A percentile compares a stretch with the other conserved stretches of the same genome.
Evolutionary conservation across 2,329 filamentous ascomycete species (phyloP).

Genomic region (Diplocarpon rosae): DNA sequence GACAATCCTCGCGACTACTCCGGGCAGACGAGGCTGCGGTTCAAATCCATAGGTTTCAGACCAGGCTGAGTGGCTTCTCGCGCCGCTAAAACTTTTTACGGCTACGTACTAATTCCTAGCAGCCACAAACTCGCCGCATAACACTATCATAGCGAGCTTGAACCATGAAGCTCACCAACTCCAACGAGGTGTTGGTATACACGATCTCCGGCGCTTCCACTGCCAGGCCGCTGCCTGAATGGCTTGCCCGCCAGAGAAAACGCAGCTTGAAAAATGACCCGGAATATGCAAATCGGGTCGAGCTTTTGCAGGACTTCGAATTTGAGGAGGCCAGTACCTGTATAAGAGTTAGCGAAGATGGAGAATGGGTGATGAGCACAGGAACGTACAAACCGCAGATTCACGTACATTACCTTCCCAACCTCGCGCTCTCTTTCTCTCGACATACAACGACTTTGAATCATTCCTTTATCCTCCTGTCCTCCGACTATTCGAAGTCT

Average conservation of each 20-base stretch:
- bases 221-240: conserved; percentile 81
- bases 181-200: conserved; percentile 79
- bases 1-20: background rate
- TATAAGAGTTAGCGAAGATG: conserved; percentile 84
- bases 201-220: conserved; percentile 88
- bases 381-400: conserved; percentile 73
- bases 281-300: conserved; percentile 87
- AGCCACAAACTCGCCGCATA: background rate
- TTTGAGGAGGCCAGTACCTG: conserved; percentile 93
- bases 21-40: background rate
- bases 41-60: background rate
- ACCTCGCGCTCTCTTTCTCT: conserved; percentile 85
- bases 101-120: conserved; percentile 1
- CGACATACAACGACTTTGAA: conserved; percentile 89
- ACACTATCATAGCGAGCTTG: background rate
- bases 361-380: conserved; percentile 94
- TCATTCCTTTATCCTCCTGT: conserved; percentile 79
- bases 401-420: conserved; percentile 88
- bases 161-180: conserved; percentile 73
- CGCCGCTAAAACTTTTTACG: conserved; percentile 7
- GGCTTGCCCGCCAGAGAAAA: conserved; percentile 84
- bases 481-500: conserved; percentile 86
- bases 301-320: conserved; percentile 93
- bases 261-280: conserved; percentile 83
- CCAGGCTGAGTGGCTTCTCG: conserved; percentile 3